Evolutionary conservation across 2,329 filamentous ascomycete species (phyloP).

Genomic region (Sporothrix phasma): DNA sequence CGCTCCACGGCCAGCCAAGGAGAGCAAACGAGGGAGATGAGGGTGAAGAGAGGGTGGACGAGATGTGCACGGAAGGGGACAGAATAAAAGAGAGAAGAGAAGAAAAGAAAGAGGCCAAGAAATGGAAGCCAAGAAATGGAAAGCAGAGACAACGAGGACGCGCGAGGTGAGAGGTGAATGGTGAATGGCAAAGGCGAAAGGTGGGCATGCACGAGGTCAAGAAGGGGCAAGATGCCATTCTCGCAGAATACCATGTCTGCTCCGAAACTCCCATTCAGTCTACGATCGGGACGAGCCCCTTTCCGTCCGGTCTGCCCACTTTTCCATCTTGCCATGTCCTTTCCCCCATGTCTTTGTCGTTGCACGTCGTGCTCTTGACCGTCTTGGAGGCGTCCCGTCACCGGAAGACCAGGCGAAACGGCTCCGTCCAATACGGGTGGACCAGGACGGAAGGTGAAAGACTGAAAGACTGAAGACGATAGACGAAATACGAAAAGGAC

Average conservation of each 20-base stretch:
- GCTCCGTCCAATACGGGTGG: not conserved
- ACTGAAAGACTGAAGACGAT: no score
- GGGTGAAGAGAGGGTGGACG: not conserved
- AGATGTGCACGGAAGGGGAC: no score
- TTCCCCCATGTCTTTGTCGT: not conserved
- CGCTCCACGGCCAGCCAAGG: slow-evolving; percentile 16
- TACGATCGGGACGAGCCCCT: not conserved
- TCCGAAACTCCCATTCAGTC: slow-evolving; percentile 2
- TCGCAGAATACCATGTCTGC: slow-evolving; percentile 2
- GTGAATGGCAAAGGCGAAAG: not conserved
- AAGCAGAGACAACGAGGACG: not conserved
- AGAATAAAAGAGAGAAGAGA: not conserved
- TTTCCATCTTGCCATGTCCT: not conserved
- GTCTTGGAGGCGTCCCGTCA: no score
- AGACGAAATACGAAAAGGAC: no score
- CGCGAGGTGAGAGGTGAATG: not conserved
- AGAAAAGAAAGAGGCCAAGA: not conserved
- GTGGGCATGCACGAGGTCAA: not conserved
- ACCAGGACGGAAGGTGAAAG: no score
- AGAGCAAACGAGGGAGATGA: slow-evolving; percentile 3
- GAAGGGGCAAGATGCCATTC: not conserved
- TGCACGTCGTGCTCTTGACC: slow-evolving; percentile 9
- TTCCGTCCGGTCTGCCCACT: not conserved
- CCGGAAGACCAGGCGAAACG: slow-evolving; percentile 9
- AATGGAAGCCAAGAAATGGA: not conserved